Evolutionary conservation across 352 stramenopile genomes (phyloP).

Genomic region (Globisporangium radiosum): DNA sequence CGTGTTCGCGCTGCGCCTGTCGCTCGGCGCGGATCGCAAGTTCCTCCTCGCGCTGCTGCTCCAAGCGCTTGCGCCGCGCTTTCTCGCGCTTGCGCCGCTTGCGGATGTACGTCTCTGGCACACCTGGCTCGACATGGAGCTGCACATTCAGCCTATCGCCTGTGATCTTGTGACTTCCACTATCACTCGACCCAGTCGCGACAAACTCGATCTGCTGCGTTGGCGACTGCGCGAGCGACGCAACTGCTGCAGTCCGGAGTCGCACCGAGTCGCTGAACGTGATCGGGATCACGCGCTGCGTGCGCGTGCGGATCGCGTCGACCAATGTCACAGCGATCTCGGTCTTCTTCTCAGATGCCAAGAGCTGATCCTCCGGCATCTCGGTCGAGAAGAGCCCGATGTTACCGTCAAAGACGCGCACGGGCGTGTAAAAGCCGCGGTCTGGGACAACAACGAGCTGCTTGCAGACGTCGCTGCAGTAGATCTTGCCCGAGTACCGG

Average conservation of each 20-base stretch:
- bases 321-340: constrained; percentile 84
- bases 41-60: constrained; percentile 70
- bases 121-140: constrained; percentile 54
- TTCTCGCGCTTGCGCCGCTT: constrained; percentile 84
- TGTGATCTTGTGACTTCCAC: constrained; percentile 27
- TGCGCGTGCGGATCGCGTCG: constrained; percentile 54
- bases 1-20: constrained; percentile 51
- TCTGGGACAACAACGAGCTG: constrained; percentile 75
- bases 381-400: constrained; percentile 82
- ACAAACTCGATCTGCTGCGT: constrained; percentile 64
- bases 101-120: constrained; percentile 81
- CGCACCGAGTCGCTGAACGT: constrained; percentile 60
- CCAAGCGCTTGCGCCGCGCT: constrained; percentile 61
- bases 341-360: constrained; percentile 82
- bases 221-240: constrained; percentile 26
- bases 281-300: constrained; percentile 54
- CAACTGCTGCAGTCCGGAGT: constrained; percentile 39
- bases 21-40: constrained; percentile 59
- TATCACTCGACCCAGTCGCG: not conserved
- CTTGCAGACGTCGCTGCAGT: constrained; percentile 78
- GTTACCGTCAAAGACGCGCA: constrained; percentile 70
- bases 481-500: constrained; percentile 81
- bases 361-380: constrained; percentile 73
- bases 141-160: constrained; percentile 36
- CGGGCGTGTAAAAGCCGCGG: constrained; percentile 70